Evolutionary conservation across 1,284 basidiomycete genomes (phyloP).

Genomic region (Ceratobasidium sp.): DNA sequence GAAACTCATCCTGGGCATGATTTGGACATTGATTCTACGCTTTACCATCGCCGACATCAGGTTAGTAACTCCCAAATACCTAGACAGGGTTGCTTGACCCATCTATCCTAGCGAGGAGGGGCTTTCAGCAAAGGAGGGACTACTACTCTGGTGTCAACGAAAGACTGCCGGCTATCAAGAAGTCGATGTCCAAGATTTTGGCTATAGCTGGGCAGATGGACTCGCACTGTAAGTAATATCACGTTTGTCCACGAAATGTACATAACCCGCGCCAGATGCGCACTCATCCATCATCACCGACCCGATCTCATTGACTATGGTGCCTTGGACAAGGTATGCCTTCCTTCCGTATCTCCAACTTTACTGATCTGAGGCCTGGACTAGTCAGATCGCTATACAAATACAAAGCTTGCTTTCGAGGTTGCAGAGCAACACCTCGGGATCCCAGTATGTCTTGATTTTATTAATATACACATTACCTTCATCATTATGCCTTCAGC

Average conservation of each 20-base stretch:
- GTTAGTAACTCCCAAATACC: conserved; percentile 54
- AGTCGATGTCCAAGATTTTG: conserved; percentile 94
- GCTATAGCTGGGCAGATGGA: conserved; percentile 90
- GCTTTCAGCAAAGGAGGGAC: conserved; percentile 93
- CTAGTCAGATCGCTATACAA: conserved; percentile 69
- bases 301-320: conserved; percentile 93
- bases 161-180: conserved; percentile 92
- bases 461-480: conserved; percentile 39
- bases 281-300: conserved; percentile 94
- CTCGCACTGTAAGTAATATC: conserved; percentile 79
- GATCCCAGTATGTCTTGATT: conserved; percentile 73
- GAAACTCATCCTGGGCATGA: conserved; percentile 98
- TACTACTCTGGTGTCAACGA: conserved; percentile 96
- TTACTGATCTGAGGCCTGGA: conserved; percentile 50
- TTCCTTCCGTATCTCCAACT: conserved; percentile 15
- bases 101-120: conserved; percentile 82
- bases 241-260: not conserved
- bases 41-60: conserved; percentile 99
- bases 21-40: conserved; percentile 96
- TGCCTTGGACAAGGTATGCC: conserved; percentile 73
- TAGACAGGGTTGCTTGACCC: not conserved
- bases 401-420: conserved; percentile 84
- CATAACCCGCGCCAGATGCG: conserved; percentile 67
- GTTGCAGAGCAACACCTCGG: conserved; percentile 85
- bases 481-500: conserved; percentile 56